A percentile compares a stretch with the other conserved stretches of the same genome.
phyloP scores from a whole-genome alignment of 2,329 filamentous ascomycete genomes.

The Fusarium succisae region DNA sequence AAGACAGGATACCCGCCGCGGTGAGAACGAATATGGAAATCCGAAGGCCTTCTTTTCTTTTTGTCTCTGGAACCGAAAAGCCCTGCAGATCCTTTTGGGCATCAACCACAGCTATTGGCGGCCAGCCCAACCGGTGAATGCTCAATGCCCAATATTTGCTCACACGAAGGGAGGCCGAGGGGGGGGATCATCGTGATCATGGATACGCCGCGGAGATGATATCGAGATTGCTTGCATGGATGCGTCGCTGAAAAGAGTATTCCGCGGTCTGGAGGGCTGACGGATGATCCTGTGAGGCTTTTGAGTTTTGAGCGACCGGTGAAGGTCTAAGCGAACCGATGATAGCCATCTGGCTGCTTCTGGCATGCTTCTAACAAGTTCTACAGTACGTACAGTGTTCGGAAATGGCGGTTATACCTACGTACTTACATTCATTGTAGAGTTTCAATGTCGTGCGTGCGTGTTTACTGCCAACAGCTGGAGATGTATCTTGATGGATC shows the following conservation, averaged over 20 bases:
- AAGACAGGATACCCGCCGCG: neutral
- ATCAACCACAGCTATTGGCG: conserved; percentile 3
- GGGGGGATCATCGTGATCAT: neutral
- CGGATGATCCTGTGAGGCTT: neutral
- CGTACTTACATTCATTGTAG: neutral
- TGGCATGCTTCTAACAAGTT: too few relatives aligned
- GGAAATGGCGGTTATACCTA: neutral
- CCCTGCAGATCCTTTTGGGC: conserved; percentile 25
- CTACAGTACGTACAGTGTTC: neutral
- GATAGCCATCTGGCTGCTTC: neutral
- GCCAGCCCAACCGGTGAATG: conserved; percentile 4
- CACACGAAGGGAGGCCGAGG: neutral
- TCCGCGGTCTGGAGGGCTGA: conserved; percentile 4
- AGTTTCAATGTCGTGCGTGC: neutral
- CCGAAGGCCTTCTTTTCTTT: conserved; percentile 7
- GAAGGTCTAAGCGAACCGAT: neutral
- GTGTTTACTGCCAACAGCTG: neutral
- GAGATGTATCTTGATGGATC: neutral
- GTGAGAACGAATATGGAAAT: conserved; percentile 6
- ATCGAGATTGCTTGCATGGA: conserved; percentile 5
- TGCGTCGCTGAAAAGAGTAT: conserved; percentile 15
- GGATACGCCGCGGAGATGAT: conserved; percentile 7
- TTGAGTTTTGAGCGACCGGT: conserved; percentile 8
- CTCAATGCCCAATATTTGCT: conserved; percentile 17
- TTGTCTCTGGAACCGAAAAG: neutral